Evolutionary conservation across 108 stramenopile species (phyloP), one percentile per base, ranked within the genome.

Genomic region (Parmales sp.): DNA sequence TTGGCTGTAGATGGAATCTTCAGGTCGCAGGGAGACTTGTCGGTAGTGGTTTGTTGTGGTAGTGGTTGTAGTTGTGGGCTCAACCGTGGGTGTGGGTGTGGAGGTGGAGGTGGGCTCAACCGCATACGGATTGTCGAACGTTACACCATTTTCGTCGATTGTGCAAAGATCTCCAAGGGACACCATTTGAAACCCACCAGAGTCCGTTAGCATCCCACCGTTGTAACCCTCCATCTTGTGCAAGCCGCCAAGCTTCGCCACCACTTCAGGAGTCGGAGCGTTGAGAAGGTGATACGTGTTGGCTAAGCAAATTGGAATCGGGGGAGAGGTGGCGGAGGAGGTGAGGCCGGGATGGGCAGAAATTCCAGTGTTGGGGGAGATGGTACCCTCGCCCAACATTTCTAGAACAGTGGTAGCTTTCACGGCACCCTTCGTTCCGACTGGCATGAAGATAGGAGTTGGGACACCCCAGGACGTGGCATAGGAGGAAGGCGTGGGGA

Each of bases 131-230:
- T 78, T 86, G 64, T 94, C 86, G 72, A 98, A 98, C n/a, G 80
- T 75, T 4, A 98, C 97, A 9, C 94, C 97, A 43, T 98, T n/a
- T n/a, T n/a, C n/a, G n/a, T n/a, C n/a, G n/a, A n/a, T n/a, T n/a
- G n/a, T n/a, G n/a, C n/a, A n/a, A n/a, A n/a, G 71, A 38, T 90
- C 84, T 7, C 90, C 78, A 70, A 98, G 76, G 0, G 89, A 90
- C 45, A 98, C 97, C 95, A 98, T 98, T 72, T 98, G 97, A 83
- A 98, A 98, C 0, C 97, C 97, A 28, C 97, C 97, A 45, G 86
- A 88, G 76, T 98, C 97, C 0, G 97, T 98, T 46, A 98, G 75
- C 19, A 92, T 71, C 23, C 19, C 48, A 19, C 84, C 45, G 51
- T 74, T 66, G 82, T 90, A 91, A 64, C 81, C 73, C 88, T 93